Conservation (phyloP, 257 asterid genomes). For the Nicotiana sylvestris region DNA sequence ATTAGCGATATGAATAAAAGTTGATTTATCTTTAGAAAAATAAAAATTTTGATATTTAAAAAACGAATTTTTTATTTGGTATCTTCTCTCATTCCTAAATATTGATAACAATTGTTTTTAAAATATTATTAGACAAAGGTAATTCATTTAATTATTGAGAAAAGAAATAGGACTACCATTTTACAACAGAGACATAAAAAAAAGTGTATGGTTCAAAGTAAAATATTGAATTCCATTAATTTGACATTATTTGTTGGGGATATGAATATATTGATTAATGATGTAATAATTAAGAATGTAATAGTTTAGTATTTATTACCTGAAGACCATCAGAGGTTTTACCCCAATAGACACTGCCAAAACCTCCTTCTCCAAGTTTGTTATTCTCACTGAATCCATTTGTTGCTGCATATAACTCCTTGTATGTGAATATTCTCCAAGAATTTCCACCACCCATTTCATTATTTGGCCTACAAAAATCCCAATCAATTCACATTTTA, state of each 20-base stretch:
- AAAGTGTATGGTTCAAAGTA: too few species aligned
- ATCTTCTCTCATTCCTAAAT: background rate
- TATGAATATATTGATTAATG: background rate
- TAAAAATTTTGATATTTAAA: background rate
- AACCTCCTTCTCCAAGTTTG: slow-evolving; percentile 90
- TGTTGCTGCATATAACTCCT: slow-evolving; percentile 70
- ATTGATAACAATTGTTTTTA: too few species aligned
- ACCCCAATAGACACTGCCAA: slow-evolving; percentile 92
- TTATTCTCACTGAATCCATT: slow-evolving; percentile 72
- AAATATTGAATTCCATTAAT: too few species aligned
- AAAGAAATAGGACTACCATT: background rate
- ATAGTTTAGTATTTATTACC: slow-evolving; percentile 25
- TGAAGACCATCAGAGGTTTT: slow-evolving; percentile 79
- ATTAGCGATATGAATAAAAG: background rate
- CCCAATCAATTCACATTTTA: slow-evolving; percentile 1
- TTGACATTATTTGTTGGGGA: background rate
- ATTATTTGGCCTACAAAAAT: slow-evolving; percentile 27
- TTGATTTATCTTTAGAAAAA: background rate
- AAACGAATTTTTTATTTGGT: background rate
- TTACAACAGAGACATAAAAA: background rate
- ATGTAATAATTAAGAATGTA: background rate
- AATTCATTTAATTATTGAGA: too few species aligned
- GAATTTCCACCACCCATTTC: slow-evolving; percentile 33
- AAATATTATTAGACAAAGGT: too few species aligned
- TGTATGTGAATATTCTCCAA: slow-evolving; percentile 78